Conservation (phyloP, 345 rosid species). For the Citrus mangshanensis region DNA sequence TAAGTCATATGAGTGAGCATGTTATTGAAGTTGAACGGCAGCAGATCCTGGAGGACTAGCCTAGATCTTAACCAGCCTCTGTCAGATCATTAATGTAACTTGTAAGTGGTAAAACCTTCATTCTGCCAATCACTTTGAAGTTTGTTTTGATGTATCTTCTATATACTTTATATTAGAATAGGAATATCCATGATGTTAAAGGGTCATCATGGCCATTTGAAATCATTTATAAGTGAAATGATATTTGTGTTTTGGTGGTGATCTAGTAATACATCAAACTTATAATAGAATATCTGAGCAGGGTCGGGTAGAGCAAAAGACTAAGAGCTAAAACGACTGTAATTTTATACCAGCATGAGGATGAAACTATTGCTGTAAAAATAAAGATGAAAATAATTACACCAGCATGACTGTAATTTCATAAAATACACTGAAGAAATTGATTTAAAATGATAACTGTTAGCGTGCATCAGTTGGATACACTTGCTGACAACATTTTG, state of each 20-base stretch:
- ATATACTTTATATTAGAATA: neutral
- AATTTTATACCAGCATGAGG: neutral
- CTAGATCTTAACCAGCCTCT: conserved; percentile 7
- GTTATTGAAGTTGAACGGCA: conserved; percentile 56
- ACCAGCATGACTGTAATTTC: neutral
- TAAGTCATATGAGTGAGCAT: conserved; percentile 34
- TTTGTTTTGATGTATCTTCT: conserved; percentile 9
- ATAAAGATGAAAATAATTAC: too few relatives aligned
- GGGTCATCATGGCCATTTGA: neutral
- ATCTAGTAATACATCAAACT: neutral
- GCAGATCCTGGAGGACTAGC: conserved; percentile 56
- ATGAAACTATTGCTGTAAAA: neutral
- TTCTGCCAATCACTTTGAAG: neutral
- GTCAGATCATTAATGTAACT: conserved; percentile 11
- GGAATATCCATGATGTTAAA: conserved; percentile 2
- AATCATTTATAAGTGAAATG: conserved; percentile 1
- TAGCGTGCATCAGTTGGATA: neutral
- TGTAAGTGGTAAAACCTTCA: conserved; percentile 13
- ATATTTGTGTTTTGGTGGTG: neutral
- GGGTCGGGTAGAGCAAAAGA: neutral
- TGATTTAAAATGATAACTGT: neutral
- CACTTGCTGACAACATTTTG: neutral
- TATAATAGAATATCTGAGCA: neutral
- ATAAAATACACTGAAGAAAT: neutral
- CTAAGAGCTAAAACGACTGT: neutral